phyloP scores from a whole-genome alignment of 2,329 filamentous ascomycete genomes.

The Monosporascus ibericus region DNA sequence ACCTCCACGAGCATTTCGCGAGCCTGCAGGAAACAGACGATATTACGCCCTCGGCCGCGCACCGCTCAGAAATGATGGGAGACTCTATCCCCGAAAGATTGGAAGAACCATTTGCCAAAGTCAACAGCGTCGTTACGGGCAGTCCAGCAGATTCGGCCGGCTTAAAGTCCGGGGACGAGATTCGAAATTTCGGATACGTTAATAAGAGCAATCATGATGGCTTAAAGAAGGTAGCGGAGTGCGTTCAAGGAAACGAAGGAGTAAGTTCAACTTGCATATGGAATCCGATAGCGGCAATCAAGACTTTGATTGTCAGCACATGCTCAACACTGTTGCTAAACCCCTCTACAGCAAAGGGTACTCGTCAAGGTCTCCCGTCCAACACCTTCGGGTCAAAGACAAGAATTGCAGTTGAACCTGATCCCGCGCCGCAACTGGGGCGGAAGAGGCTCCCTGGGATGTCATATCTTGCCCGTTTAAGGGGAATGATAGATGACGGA shows the following conservation, averaged over 20 bases:
- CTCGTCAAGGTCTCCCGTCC: conserved; percentile 59
- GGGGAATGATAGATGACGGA: not conserved
- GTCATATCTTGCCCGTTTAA: conserved; percentile 79
- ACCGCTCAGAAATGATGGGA: conserved; percentile 20
- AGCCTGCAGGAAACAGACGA: conserved; percentile 50
- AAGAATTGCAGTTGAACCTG: conserved; percentile 64
- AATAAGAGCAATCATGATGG: conserved; percentile 81
- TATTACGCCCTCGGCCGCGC: conserved; percentile 18
- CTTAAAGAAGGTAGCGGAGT: conserved; percentile 79
- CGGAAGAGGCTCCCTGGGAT: conserved; percentile 81
- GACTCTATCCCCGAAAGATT: conserved; percentile 29
- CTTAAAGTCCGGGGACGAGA: conserved; percentile 70
- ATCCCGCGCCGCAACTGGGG: conserved; percentile 81
- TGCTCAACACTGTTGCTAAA: conserved; percentile 3
- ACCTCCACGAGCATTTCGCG: conserved; percentile 89
- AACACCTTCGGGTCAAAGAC: conserved; percentile 32
- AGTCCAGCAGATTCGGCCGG: conserved; percentile 83
- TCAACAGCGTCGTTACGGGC: conserved; percentile 71
- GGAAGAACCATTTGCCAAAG: conserved; percentile 69
- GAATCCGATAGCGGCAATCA: conserved; percentile 1
- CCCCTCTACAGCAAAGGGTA: conserved; percentile 52
- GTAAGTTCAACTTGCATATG: conserved; percentile 48
- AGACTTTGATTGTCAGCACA: conserved; percentile 1
- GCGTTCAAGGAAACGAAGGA: conserved; percentile 83
- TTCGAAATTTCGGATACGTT: conserved; percentile 79